These are phyloP conservation scores for Bertia moriformis DNA, from an alignment of 2,329 filamentous ascomycete genomes.

Conservation along the genomic window DNA sequence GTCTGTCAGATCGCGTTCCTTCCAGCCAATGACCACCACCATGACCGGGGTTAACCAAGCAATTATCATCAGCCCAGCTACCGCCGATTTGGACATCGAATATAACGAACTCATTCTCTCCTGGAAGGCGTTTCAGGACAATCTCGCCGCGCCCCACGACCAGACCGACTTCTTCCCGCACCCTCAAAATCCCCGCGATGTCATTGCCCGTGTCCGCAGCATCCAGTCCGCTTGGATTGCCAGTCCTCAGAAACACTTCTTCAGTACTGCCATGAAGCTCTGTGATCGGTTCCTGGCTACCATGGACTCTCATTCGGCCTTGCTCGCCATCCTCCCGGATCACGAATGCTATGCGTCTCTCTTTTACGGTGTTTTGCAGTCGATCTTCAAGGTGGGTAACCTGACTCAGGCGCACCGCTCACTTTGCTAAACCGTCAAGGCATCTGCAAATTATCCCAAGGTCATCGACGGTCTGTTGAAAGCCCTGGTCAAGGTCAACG, in stretches of 20 bases:
- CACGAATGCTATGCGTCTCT: slow-evolving; percentile 12
- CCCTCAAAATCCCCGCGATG: not conserved
- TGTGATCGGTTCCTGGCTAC: not conserved
- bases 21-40: too few relatives aligned
- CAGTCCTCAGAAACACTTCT: not conserved
- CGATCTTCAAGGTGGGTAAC: slow-evolving; percentile 16
- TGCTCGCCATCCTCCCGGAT: slow-evolving; percentile 12
- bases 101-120: slow-evolving; percentile 18
- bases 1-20: too few relatives aligned
- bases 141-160: slow-evolving; percentile 7
- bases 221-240: not conserved
- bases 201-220: not conserved
- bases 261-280: not conserved
- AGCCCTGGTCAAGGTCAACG: slow-evolving; percentile 15
- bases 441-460: slow-evolving; percentile 16
- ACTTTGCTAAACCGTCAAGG: slow-evolving; percentile 8
- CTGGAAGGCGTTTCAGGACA: slow-evolving; percentile 17
- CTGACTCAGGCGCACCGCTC: slow-evolving; percentile 2
- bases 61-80: slow-evolving; percentile 4
- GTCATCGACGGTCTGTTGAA: slow-evolving; percentile 17
- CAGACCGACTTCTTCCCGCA: not conserved
- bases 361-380: slow-evolving; percentile 18
- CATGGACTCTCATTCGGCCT: not conserved
- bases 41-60: too few relatives aligned
- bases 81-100: slow-evolving; percentile 19